A percentile compares a stretch with the other conserved stretches of the same genome.
Conservation (phyloP, 306 rosid species). For the Quercus agrifolia region DNA sequence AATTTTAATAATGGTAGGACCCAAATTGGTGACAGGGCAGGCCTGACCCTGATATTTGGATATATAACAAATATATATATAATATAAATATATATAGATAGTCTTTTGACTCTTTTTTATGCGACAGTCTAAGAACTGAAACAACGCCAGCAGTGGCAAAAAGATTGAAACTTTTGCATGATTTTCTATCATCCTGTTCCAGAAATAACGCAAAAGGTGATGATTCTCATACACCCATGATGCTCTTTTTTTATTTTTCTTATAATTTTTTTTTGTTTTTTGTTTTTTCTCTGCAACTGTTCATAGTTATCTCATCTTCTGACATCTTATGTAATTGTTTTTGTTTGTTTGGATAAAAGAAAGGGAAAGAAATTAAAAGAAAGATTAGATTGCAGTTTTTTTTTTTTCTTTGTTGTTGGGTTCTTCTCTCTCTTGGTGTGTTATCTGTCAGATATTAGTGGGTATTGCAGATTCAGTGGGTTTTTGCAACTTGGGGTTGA, state of each 20-base stretch:
- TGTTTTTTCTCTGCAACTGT: constrained; percentile 11
- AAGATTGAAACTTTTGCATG: constrained; percentile 8
- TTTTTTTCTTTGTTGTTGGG: background rate
- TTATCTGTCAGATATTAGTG: constrained; percentile 64
- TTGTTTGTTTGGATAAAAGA: constrained; percentile 2
- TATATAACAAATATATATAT: background rate
- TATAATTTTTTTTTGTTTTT: background rate
- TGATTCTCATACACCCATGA: constrained; percentile 15
- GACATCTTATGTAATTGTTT: constrained; percentile 11
- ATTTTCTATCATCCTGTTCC: background rate
- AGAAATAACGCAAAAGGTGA: constrained; percentile 13
- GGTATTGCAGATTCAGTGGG: constrained; percentile 53
- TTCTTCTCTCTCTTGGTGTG: constrained; percentile 37
- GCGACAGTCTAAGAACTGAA: constrained; percentile 5
- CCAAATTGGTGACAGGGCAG: background rate
- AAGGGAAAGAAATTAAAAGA: background rate
- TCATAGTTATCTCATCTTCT: constrained; percentile 7
- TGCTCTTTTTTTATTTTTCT: background rate
- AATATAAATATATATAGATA: background rate
- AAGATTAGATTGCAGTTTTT: background rate
- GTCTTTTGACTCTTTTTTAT: background rate
- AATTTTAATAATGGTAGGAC: too few species aligned
- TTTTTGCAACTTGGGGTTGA: constrained; percentile 59
- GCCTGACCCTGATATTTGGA: background rate
- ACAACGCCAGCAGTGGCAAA: background rate